phyloP scores from a whole-genome alignment of 164 flowering plant genomes.

The Stephania japonica region DNA sequence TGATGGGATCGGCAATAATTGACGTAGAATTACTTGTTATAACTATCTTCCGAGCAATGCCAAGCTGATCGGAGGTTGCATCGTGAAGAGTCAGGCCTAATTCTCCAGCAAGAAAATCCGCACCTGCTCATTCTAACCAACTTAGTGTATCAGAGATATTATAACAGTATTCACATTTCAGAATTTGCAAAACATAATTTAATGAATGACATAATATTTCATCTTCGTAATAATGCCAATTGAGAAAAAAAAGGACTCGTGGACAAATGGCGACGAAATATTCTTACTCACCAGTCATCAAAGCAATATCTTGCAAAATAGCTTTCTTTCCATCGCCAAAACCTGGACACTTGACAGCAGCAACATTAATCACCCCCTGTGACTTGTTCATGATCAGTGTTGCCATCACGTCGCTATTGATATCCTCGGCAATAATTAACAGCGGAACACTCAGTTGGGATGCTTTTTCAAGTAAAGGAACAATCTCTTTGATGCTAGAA shows the following conservation, averaged over 20 bases:
- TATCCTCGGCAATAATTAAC: constrained; percentile 77
- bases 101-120: constrained; percentile 81
- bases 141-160: constrained; percentile 8
- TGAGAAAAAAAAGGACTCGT: background rate
- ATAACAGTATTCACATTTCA: no score
- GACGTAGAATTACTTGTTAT: constrained; percentile 71
- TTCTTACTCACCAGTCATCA: constrained; percentile 74
- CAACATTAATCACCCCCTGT: constrained; percentile 63
- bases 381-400: constrained; percentile 63
- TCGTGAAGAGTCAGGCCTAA: constrained; percentile 61
- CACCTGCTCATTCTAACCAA: constrained; percentile 49
- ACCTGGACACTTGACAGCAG: constrained; percentile 85
- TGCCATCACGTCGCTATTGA: constrained; percentile 55
- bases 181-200: no score
- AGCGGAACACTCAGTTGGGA: constrained; percentile 80
- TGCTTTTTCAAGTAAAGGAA: constrained; percentile 77
- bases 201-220: background rate
- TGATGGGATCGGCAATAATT: constrained; percentile 66
- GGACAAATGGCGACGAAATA: background rate
- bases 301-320: constrained; percentile 81
- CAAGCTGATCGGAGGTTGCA: constrained; percentile 91
- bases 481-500: constrained; percentile 47
- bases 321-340: constrained; percentile 72
- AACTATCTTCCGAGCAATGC: constrained; percentile 65
- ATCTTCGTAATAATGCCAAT: background rate